phyloP scores from a whole-genome alignment of 176 grass and related monocot species.

The sorghum (Sorghum bicolor) region DNA sequence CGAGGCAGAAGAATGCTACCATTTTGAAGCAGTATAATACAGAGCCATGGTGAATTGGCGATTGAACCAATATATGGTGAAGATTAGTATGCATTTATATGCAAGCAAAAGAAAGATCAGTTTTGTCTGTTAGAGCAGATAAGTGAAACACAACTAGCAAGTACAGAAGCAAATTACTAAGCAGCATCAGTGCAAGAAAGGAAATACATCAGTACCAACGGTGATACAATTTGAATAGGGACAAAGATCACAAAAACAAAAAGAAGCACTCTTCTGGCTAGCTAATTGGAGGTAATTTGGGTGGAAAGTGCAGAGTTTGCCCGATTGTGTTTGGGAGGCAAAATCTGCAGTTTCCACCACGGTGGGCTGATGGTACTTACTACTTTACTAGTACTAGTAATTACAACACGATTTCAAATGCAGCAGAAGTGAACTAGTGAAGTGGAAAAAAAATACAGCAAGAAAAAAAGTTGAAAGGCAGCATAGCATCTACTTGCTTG shows the following conservation, averaged over 20 bases:
- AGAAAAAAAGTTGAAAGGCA: background rate
- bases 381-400: background rate
- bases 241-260: background rate
- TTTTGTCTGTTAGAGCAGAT: background rate
- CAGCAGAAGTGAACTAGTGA: background rate
- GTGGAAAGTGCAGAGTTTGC: constrained; percentile 64
- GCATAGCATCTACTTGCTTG: constrained; percentile 5
- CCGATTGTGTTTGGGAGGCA: constrained; percentile 27
- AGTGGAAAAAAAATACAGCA: background rate
- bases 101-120: background rate
- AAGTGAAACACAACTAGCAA: background rate
- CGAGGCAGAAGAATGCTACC: too few species aligned
- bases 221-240: constrained; percentile 15
- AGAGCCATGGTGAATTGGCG: too few species aligned
- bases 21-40: too few species aligned
- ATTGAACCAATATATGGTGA: too few species aligned
- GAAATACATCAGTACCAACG: background rate
- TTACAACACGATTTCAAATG: constrained; percentile 36
- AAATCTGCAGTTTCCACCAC: constrained; percentile 69
- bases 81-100: too few species aligned
- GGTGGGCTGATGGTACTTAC: background rate
- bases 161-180: background rate
- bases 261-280: background rate
- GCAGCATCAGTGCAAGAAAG: constrained; percentile 14
- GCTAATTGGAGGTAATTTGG: background rate